Base-by-base conservation (phyloP, 805 yeast species). In the Brettanomyces nanus region DNA sequence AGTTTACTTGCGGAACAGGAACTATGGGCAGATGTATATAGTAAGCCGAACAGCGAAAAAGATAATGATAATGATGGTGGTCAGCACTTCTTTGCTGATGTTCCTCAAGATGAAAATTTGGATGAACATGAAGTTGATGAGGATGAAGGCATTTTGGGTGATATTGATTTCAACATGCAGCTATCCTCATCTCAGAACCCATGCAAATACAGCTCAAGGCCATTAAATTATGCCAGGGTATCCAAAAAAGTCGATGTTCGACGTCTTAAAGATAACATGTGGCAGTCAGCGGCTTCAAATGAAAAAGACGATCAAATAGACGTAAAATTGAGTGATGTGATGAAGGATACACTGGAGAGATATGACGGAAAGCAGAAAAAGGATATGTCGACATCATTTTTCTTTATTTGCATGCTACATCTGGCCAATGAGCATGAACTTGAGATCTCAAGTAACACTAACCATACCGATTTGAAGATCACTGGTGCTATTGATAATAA, bases 341-440 rank as follows among this genome's bases (percentile, higher is more conserved):
- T 52, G n/a, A 43, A 44, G 15, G 51, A 48, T n/a, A 54, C 59
- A 9, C 44, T 47, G 17, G 34, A 40, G n/a, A 64, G 66, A 53
- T 86, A 87, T 53, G 65, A 73, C 1, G 58, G 64, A 6, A 77
- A 73, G 34, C 71, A 77, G 33, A 63, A 68, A 46, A 70, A 69
- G 35, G 95, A 86, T 37, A 59, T 87, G 6, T 81, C 94, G 1
- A 85, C 95, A 1, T 80, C 94, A 58, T 83, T 83, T 56, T 83
- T 85, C 51, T 86, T 86, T 49, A 84, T 86, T 41, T 83, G 95
- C 48, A 60, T 85, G 50, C 61, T 86, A 26, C 96, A 86, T 60
- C 63, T 86, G 46, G 95, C 95, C 11, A 86, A 87, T 53, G 96
- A 86, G 55, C 79, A 83, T 51, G 90, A 89, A 1, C 63, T 86